phyloP scores from a whole-genome alignment of 768 basidiomycete species.

The Leccinum arenicola region DNA sequence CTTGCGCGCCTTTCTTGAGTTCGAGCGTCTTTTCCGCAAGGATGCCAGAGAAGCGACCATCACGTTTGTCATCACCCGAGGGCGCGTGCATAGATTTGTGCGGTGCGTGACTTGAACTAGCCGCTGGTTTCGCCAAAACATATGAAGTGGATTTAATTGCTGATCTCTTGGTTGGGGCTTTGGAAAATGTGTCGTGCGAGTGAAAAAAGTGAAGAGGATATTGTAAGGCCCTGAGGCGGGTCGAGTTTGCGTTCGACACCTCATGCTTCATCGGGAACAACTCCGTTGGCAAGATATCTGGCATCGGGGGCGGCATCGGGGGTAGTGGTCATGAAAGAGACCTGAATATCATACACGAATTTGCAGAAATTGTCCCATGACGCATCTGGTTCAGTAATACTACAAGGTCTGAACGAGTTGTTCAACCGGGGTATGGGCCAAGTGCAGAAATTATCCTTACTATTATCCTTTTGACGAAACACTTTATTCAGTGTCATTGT shows the following conservation, averaged over 20 bases:
- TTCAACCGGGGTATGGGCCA: neutral
- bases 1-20: slow-evolving; percentile 61
- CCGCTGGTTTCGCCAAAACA: neutral
- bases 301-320: slow-evolving; percentile 23
- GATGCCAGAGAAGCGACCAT: slow-evolving; percentile 57
- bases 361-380: slow-evolving; percentile 49
- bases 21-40: slow-evolving; percentile 55
- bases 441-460: slow-evolving; percentile 35
- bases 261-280: slow-evolving; percentile 66
- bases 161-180: neutral
- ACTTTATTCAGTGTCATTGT: slow-evolving; percentile 70
- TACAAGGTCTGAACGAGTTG: slow-evolving; percentile 51
- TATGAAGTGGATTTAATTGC: slow-evolving; percentile 3
- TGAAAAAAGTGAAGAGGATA: slow-evolving; percentile 41
- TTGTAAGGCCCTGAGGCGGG: slow-evolving; percentile 49
- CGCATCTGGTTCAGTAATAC: slow-evolving; percentile 76
- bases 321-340: slow-evolving; percentile 38
- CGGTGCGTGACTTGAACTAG: slow-evolving; percentile 23
- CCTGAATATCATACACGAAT: slow-evolving; percentile 48
- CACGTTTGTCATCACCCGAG: slow-evolving; percentile 35
- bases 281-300: slow-evolving; percentile 46
- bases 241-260: slow-evolving; percentile 62
- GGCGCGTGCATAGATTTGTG: slow-evolving; percentile 24
- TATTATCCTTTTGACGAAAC: slow-evolving; percentile 70
- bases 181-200: slow-evolving; percentile 48